Conservation (phyloP, 495 filamentous ascomycete species). For the Rhypophila decipiens region DNA sequence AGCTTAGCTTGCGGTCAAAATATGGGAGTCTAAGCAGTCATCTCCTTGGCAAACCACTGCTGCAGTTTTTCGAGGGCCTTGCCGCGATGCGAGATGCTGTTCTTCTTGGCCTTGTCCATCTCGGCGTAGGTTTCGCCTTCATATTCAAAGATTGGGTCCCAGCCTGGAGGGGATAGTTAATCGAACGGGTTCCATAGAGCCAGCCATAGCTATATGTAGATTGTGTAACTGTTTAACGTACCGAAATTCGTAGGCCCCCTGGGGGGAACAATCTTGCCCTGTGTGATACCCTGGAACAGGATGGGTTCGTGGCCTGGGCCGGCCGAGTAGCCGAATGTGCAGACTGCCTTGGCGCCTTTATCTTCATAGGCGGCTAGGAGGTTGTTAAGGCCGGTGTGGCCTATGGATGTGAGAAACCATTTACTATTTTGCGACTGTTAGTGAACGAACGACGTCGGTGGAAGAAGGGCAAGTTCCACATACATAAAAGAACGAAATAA, state of each 20-base stretch:
- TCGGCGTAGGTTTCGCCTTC: slow-evolving; percentile 93
- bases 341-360: slow-evolving; percentile 86
- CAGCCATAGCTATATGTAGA: background rate
- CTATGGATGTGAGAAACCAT: slow-evolving; percentile 80
- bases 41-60: slow-evolving; percentile 64
- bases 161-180: too few relatives aligned
- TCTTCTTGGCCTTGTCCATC: slow-evolving; percentile 92
- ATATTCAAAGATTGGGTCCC: slow-evolving; percentile 96
- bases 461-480: too few relatives aligned
- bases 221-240: slow-evolving; percentile 34
- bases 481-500: slow-evolving; percentile 3
- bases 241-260: slow-evolving; percentile 76
- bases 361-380: slow-evolving; percentile 84
- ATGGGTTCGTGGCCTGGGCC: slow-evolving; percentile 79
- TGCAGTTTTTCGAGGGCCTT: slow-evolving; percentile 81
- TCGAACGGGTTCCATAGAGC: background rate
- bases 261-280: slow-evolving; percentile 67
- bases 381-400: slow-evolving; percentile 80
- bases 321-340: slow-evolving; percentile 87
- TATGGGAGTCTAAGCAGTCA: slow-evolving; percentile 17
- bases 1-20: background rate
- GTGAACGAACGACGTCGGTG: too few relatives aligned
- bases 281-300: slow-evolving; percentile 85
- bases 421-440: slow-evolving; percentile 50
- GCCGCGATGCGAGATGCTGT: slow-evolving; percentile 82